Evolutionary conservation across 768 basidiomycete genomes (phyloP), one percentile per base, ranked within the genome.

Genomic region (Aureoboletus auriporus): DNA sequence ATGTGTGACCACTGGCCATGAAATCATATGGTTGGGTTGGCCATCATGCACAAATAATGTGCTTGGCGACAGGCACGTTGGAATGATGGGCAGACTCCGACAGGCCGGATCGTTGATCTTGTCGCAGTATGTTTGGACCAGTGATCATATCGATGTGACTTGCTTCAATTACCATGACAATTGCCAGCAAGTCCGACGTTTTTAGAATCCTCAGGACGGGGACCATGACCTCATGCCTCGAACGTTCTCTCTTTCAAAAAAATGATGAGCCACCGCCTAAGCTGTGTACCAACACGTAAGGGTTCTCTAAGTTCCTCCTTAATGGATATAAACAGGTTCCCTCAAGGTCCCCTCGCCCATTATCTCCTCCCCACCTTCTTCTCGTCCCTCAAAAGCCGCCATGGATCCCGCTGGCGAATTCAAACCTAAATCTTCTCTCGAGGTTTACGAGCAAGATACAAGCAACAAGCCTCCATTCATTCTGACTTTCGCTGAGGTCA

Each of bases 401-500:
- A 64, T 66, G 64, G 17, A 30, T 11, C 16, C 34, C 20, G 28
- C 47, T 27, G 38, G 38, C 5, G 45, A 41, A 38, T 38, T 23
- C 20, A 23, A 49, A 6, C 42, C 45, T 0, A 17, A 26, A 1
- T 33, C 49, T 5, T 50, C 61, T 33, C 65, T 67, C 39, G 63
- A 67, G 34, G 39, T 64, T 3, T 63, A 55, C 46, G 65, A 67
- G 35, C 58, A 57, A 12, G 64, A 59, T 42, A 60, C 55, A 3
- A 61, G 64, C 28, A 57, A 54, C 27, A 60, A 62, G 14, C 71
- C 71, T 7, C 69, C 77, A 0, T 79, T 63, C 52, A 17, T 67
- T 23, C 66, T 79, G 27, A 71, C 70, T 3, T 51, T 49, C 13
- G 60, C 77, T 7, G 83, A 85, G 63, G 34, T 82, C 44, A 85